Evolutionary conservation across 768 basidiomycete species (phyloP).

Genomic region (Agaricus blazei): DNA sequence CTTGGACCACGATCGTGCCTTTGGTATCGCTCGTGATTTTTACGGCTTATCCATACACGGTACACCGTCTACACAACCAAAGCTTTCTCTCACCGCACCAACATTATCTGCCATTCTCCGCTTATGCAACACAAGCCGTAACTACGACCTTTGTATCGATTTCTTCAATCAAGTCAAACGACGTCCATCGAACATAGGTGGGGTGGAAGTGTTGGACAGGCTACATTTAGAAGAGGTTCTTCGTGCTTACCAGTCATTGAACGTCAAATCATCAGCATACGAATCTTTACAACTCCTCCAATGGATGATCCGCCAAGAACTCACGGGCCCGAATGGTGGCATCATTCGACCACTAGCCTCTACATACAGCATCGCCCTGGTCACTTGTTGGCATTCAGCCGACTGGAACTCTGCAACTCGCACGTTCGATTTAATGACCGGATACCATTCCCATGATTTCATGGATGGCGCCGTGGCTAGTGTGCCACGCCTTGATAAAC

Average conservation of each 20-base stretch:
- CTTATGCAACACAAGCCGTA: conserved; percentile 47
- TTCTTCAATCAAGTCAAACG: conserved; percentile 59
- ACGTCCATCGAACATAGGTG: conserved; percentile 31
- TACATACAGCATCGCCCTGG: conserved; percentile 59
- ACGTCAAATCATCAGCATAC: conserved; percentile 33
- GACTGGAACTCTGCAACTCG: conserved; percentile 60
- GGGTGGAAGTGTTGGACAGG: conserved; percentile 38
- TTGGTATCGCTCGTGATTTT: conserved; percentile 57
- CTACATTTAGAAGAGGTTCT: conserved; percentile 61
- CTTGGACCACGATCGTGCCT: conserved; percentile 60
- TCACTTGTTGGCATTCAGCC: conserved; percentile 54
- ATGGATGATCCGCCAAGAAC: conserved; percentile 63
- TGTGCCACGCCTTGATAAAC: conserved; percentile 36
- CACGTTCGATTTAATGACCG: conserved; percentile 70
- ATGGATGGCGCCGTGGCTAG: conserved; percentile 37
- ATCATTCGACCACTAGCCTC: conserved; percentile 41
- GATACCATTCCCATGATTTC: conserved; percentile 51
- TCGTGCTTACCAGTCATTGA: conserved; percentile 42
- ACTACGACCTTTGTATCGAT: conserved; percentile 43
- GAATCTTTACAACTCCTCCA: conserved; percentile 55
- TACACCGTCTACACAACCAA: conserved; percentile 27
- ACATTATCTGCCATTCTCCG: conserved; percentile 50
- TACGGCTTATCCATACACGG: conserved; percentile 55
- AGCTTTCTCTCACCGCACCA: conserved; percentile 37
- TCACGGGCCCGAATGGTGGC: conserved; percentile 36